Evolutionary conservation across 1,284 basidiomycete genomes (phyloP), one percentile per base, ranked within the genome.

Genomic region (Stygiomarasmius scandens): DNA sequence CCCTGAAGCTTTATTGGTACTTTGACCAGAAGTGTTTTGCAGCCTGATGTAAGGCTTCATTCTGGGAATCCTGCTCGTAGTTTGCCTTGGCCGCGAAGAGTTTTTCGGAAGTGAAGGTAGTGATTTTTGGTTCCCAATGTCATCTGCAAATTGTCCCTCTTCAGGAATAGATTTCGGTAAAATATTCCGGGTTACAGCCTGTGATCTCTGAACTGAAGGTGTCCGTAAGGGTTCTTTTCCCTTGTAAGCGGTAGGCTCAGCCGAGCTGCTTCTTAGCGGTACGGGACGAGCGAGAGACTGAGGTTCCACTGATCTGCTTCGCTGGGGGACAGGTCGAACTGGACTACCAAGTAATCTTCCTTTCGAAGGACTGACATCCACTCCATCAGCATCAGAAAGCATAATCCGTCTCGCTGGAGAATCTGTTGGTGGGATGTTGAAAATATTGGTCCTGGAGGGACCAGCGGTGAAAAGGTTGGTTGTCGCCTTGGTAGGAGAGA

Each of bases 61-160:
- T 53, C 89, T 76, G 6, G 89, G 89, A 62, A 91, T 91, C 69
- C 78, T 81, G 69, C 89, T 89, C 0, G 76, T 75, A 1, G 78
- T 72, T 62, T 87, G 84, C 63, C 81, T 84, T 52, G 88, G 65
- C 48, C 60, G 76, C 14, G 83, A 83, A 5, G 51, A 44, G 53
- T 71, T 69, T 60, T 79, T 74, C 8, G 64, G 68, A 36, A 74
- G 71, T 25, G 73, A 46, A 0, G 63, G 47, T 14, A 74, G 67
- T 20, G 60, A 61, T 58, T 64, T 66, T 45, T 63, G 64, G 22
- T 60, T 50, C 44, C 66, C 36, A 38, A 71, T 61, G 8, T 83
- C 65, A 43, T 82, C 80, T 59, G 77, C 82, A 1, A 82, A 83
- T 11, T 84, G 67, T 55, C 66, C 71, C 14, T 55, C 52, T 6